Base-by-base conservation (phyloP, 352 stramenopile genomes). In the Pythium scleroteichum region DNA sequence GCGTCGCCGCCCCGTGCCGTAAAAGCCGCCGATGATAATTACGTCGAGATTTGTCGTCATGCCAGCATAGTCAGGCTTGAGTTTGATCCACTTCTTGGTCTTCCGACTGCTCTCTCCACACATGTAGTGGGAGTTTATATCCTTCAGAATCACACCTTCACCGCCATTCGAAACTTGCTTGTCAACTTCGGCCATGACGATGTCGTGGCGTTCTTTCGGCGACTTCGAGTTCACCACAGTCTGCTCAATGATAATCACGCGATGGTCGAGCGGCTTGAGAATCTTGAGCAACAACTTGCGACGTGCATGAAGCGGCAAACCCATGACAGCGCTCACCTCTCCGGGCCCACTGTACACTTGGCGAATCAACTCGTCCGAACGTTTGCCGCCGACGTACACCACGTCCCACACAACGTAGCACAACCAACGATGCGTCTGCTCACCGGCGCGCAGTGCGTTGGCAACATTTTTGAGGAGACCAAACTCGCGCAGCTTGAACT, bases 51-150 rank as follows among this genome's bases (percentile, higher is more conserved):
- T 81, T 16, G 81, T 91, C 10, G 85, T 90, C 81, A 95, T 93
- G 10, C 84, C 86, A 2, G 85, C 86, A 54, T 94, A 95, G 65
- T 95, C 84, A 6, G 85, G 85, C 51, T 95, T 95, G 39, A 95
- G 68, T 46, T 95, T 95, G 68, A 95, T 75, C 86, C 86, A 95
- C 24, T 83, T 90, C 59, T 91, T 88, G 14, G 81, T 74, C 64
- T 85, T 85, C 3, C 84, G 75, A 57, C 82, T 90, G 45, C 66
- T 88, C 58, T 95, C 86, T 23, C 84, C 86, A 45, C 84, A 95
- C 82, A 95, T 94, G 41, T 95, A 95, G 41, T 95, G 86, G 10
- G 86, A 78, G n/a, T 90, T 90, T 19, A 92, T 42, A 53, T 95
- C 82, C 67, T 95, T 95, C 49, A 95, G 67, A 27, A 95, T 92